Evolutionary conservation across 2,329 filamentous ascomycete genomes (phyloP).

Genomic region (Paramyrothecium sp.): DNA sequence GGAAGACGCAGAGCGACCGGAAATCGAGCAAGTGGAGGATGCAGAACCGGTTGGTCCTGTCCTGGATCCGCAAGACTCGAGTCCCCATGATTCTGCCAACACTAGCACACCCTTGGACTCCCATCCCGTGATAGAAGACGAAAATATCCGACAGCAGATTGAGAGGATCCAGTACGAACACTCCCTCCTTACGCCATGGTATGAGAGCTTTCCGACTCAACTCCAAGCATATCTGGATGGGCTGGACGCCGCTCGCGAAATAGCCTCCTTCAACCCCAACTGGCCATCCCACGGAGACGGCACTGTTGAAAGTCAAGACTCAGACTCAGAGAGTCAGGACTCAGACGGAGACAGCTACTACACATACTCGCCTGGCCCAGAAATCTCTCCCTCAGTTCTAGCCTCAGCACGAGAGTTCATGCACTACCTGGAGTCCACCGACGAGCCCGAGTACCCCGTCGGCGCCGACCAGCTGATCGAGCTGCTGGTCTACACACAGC

Average conservation of each 20-base stretch:
- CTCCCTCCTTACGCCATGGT: neutral
- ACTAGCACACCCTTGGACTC: too few species aligned
- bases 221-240: constrained; percentile 5
- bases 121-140: too few species aligned
- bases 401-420: neutral
- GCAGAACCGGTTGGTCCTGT: too few species aligned
- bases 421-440: neutral
- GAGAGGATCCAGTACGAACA: neutral
- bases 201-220: neutral
- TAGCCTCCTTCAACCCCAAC: neutral
- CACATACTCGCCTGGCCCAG: too few species aligned
- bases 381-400: neutral
- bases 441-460: neutral
- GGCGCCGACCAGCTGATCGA: constrained; percentile 6
- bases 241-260: neutral
- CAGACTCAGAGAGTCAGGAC: neutral
- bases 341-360: neutral
- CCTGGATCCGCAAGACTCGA: too few species aligned
- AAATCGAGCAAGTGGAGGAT: too few species aligned
- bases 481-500: constrained; percentile 10
- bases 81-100: too few species aligned
- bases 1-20: too few species aligned
- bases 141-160: neutral
- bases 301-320: neutral
- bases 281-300: neutral